phyloP scores from a whole-genome alignment of 129 eudicot species.

The Artemisia tridentata region DNA sequence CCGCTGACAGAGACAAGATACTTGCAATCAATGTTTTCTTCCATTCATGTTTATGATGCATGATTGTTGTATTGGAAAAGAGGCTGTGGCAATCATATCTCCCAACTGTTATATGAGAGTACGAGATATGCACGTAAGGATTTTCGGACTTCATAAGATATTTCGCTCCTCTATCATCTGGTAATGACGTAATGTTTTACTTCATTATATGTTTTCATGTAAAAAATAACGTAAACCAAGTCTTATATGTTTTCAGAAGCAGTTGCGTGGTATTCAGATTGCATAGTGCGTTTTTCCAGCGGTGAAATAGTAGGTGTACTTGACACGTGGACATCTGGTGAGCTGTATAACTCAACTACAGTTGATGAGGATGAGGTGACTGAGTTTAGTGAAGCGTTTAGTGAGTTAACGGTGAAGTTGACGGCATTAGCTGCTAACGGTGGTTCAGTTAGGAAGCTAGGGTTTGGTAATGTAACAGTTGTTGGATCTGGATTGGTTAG shows the following conservation, averaged over 20 bases:
- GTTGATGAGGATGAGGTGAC: conserved; percentile 1
- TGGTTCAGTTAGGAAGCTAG: conserved; percentile 24
- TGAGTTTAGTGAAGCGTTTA: conserved; percentile 20
- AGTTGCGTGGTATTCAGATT: conserved; percentile 33
- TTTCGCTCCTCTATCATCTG: not conserved
- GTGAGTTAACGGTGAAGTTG: conserved; percentile 18
- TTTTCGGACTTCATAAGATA: not conserved
- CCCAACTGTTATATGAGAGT: conserved; percentile 31
- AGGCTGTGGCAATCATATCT: conserved; percentile 24
- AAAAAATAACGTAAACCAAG: too few species aligned
- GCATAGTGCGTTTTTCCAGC: conserved; percentile 45
- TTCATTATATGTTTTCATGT: too few species aligned
- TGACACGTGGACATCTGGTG: conserved; percentile 16
- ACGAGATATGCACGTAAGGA: conserved; percentile 28
- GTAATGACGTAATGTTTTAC: too few species aligned
- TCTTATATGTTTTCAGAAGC: conserved; percentile 20
- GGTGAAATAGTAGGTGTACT: conserved; percentile 21
- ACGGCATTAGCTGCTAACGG: conserved; percentile 16
- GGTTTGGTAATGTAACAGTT: conserved; percentile 16
- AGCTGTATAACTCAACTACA: conserved; percentile 4
- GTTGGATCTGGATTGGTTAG: conserved; percentile 14
- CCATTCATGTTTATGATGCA: conserved; percentile 3
- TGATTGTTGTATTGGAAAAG: conserved; percentile 19
- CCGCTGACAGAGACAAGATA: too few species aligned
- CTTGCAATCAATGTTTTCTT: conserved; percentile 29